Percentiles rank a stretch among this genome's conserved stretches.
These are phyloP conservation scores for Mortierella alpina DNA, from an alignment of 192 early-diverging fungal genomes.

Conservation along the genomic window DNA sequence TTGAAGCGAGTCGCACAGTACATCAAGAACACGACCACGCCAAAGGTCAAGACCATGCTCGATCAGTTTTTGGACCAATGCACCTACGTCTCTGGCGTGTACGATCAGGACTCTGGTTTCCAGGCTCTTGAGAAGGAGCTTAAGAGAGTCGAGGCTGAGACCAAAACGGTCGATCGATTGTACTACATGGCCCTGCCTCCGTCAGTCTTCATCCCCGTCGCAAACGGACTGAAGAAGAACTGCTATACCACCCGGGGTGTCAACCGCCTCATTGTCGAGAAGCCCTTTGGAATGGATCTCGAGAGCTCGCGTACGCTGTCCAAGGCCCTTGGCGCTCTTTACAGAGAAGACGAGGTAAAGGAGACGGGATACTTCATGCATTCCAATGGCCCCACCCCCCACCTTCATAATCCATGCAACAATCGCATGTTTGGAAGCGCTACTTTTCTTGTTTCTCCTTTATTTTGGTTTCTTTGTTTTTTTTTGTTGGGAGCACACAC, in stretches of 20 bases:
- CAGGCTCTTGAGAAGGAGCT: slow-evolving; percentile 68
- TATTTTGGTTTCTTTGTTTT: background rate
- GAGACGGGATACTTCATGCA: too few species aligned
- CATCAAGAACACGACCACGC: slow-evolving; percentile 64
- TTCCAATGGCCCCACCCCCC: too few species aligned
- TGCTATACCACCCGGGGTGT: slow-evolving; percentile 72
- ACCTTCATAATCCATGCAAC: background rate
- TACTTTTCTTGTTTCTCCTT: slow-evolving; percentile 1
- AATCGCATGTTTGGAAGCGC: background rate
- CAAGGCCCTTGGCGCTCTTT: slow-evolving; percentile 75
- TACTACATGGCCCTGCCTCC: slow-evolving; percentile 92
- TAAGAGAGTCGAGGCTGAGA: slow-evolving; percentile 66
- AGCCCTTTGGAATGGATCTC: slow-evolving; percentile 94
- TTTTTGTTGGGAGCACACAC: slow-evolving; percentile 32
- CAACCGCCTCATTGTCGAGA: slow-evolving; percentile 90
- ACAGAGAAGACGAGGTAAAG: slow-evolving; percentile 81
- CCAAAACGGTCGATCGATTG: slow-evolving; percentile 58
- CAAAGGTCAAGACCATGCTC: slow-evolving; percentile 63
- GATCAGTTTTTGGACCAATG: slow-evolving; percentile 73
- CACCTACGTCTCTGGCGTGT: slow-evolving; percentile 84
- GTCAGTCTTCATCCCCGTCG: slow-evolving; percentile 87
- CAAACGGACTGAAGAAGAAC: slow-evolving; percentile 75
- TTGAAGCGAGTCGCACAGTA: slow-evolving; percentile 75
- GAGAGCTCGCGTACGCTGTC: slow-evolving; percentile 78
- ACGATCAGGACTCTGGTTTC: slow-evolving; percentile 83